Percentiles rank a stretch among this genome's conserved stretches.
Conservation (phyloP, 108 stramenopile genomes). For the Skeletonema grethae region DNA sequence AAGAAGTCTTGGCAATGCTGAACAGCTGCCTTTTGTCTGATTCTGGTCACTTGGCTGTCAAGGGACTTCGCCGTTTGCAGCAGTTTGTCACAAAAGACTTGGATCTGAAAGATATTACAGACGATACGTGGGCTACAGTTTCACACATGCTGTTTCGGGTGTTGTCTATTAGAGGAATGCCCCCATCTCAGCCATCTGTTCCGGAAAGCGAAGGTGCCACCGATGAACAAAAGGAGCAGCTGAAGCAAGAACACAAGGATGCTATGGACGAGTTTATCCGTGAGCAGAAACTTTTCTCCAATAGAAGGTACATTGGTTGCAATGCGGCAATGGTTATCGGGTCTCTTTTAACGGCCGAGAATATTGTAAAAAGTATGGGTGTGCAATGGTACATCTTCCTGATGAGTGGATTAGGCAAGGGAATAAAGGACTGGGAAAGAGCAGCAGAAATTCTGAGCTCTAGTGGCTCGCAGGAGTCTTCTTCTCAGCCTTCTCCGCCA, state of each 20-base stretch:
- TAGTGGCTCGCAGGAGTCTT: slow-evolving; percentile 45
- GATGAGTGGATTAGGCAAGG: slow-evolving; percentile 68
- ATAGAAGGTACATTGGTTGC: slow-evolving; percentile 77
- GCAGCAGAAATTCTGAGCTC: slow-evolving; percentile 59
- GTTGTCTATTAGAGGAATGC: slow-evolving; percentile 65
- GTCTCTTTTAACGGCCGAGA: slow-evolving; percentile 62
- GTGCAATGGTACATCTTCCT: slow-evolving; percentile 81
- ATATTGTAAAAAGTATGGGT: slow-evolving; percentile 60
- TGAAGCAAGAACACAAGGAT: slow-evolving; percentile 46
- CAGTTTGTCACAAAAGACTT: slow-evolving; percentile 76
- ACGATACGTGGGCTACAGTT: slow-evolving; percentile 85
- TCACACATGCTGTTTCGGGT: slow-evolving; percentile 84
- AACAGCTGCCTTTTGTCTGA: slow-evolving; percentile 85
- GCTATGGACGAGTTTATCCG: slow-evolving; percentile 69
- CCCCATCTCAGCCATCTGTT: slow-evolving; percentile 18
- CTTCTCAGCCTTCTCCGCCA: slow-evolving; percentile 26
- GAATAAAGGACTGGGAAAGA: slow-evolving; percentile 75
- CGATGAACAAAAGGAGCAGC: slow-evolving; percentile 40
- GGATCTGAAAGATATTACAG: slow-evolving; percentile 50
- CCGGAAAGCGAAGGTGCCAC: slow-evolving; percentile 36
- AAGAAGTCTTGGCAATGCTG: slow-evolving; percentile 83
- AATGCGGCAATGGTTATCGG: slow-evolving; percentile 81
- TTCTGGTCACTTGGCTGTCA: slow-evolving; percentile 72
- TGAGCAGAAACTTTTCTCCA: slow-evolving; percentile 72
- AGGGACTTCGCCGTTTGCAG: slow-evolving; percentile 72